These are phyloP conservation scores for Radiomyces spectabilis DNA, from an alignment of 192 early-diverging fungal species.

Conservation along the genomic window DNA sequence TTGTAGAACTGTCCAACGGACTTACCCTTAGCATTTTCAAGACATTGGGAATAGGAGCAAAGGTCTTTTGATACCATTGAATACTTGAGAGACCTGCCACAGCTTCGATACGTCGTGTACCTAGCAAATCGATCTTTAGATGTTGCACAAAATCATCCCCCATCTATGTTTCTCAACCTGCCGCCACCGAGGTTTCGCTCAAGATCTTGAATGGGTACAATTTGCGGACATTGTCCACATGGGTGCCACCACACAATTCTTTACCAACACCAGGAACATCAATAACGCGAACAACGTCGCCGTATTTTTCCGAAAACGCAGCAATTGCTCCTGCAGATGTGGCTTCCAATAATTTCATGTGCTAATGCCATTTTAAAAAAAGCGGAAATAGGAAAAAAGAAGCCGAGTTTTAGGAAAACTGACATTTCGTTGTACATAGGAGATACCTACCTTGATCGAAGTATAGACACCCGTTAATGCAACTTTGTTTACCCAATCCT, in stretches of 20 bases:
- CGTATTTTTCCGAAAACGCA: slow-evolving; percentile 49
- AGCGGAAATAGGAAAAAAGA: no score
- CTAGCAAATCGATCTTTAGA: slow-evolving; percentile 7
- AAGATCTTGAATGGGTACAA: slow-evolving; percentile 51
- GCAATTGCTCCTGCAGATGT: slow-evolving; percentile 43
- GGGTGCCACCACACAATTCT: slow-evolving; percentile 53
- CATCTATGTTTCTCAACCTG: slow-evolving; percentile 27
- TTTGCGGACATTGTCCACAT: slow-evolving; percentile 38
- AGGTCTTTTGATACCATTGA: slow-evolving; percentile 35
- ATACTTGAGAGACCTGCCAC: slow-evolving; percentile 38
- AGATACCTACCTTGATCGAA: slow-evolving; percentile 11
- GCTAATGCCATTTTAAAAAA: not conserved
- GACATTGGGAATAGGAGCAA: slow-evolving; percentile 32
- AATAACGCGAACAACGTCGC: slow-evolving; percentile 44
- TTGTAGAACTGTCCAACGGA: no score
- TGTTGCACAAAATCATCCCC: not conserved
- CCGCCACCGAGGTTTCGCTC: slow-evolving; percentile 46
- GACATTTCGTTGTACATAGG: not conserved
- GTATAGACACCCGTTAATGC: slow-evolving; percentile 29
- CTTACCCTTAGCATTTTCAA: slow-evolving; percentile 28
- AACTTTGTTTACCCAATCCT: slow-evolving; percentile 42
- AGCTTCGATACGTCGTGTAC: slow-evolving; percentile 54
- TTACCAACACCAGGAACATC: slow-evolving; percentile 42
- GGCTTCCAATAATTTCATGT: slow-evolving; percentile 39
- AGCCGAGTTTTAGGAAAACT: not conserved